Evolutionary conservation across 2,329 filamentous ascomycete species (phyloP).

Genomic region (Fusarium sp.): DNA sequence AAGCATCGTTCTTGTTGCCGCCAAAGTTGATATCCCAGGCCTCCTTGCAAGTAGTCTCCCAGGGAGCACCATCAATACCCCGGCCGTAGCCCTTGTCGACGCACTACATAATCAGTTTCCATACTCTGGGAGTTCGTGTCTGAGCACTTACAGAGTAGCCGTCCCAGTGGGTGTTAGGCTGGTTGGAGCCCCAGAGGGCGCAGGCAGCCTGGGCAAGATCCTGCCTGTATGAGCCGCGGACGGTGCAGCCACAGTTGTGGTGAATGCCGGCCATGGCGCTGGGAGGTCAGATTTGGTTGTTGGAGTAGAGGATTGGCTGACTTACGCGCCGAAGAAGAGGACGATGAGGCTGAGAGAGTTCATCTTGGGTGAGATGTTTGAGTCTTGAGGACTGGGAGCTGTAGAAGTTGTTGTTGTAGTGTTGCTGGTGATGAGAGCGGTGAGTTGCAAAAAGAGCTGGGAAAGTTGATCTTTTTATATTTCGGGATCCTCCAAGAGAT

Average conservation of each 20-base stretch:
- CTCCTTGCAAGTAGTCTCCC: conserved; percentile 21
- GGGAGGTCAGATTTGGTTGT: neutral
- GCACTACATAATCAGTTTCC: conserved; percentile 3
- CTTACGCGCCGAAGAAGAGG: neutral
- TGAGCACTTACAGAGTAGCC: conserved; percentile 15
- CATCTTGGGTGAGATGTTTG: neutral
- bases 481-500: neutral
- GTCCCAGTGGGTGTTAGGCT: conserved; percentile 13
- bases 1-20: conserved; percentile 2
- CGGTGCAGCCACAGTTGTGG: conserved; percentile 28
- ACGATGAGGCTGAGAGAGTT: neutral
- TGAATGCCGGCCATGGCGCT: conserved; percentile 4
- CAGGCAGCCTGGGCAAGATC: conserved; percentile 11
- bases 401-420: neutral
- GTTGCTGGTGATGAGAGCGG: neutral
- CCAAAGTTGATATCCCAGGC: conserved; percentile 21
- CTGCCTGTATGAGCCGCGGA: conserved; percentile 1
- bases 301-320: rapidly evolving
- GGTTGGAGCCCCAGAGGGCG: conserved; percentile 14
- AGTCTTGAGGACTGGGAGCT: neutral
- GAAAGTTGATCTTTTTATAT: neutral
- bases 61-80: conserved; percentile 22
- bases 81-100: conserved; percentile 15
- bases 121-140: rapidly evolving
- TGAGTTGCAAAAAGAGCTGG: neutral